phyloP scores from a whole-genome alignment of 345 rosid genomes.

The Euphorbia pulcherrima region DNA sequence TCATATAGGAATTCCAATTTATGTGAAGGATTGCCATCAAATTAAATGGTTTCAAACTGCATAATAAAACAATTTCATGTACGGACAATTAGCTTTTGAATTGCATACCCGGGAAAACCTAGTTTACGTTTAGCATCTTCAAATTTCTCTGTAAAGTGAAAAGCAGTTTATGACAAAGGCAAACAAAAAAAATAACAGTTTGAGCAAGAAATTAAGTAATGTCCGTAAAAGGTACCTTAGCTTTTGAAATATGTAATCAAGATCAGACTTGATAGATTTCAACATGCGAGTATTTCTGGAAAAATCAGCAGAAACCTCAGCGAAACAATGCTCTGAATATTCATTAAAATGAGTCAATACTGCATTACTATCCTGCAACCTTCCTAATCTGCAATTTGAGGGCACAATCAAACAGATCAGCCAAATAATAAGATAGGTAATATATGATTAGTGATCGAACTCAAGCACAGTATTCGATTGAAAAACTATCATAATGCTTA shows the following conservation, averaged over 20 bases:
- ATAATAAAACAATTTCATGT: background rate
- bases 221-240: too few relatives aligned
- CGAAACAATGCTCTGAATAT: slow-evolving; percentile 72
- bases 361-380: slow-evolving; percentile 92
- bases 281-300: slow-evolving; percentile 59
- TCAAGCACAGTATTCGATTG: too few relatives aligned
- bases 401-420: background rate
- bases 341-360: slow-evolving; percentile 87
- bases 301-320: slow-evolving; percentile 68
- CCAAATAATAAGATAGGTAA: too few relatives aligned
- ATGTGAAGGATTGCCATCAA: background rate
- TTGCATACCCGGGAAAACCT: background rate
- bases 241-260: slow-evolving; percentile 83
- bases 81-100: background rate
- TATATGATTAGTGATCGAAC: too few relatives aligned
- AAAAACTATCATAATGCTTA: too few relatives aligned
- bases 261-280: slow-evolving; percentile 79
- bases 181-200: background rate
- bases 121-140: background rate
- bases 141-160: too few relatives aligned
- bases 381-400: slow-evolving; percentile 63
- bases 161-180: too few relatives aligned
- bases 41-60: background rate
- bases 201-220: background rate
- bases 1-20: too few relatives aligned